phyloP scores from a whole-genome alignment of 164 flowering plant genomes.

The Protea cynaroides region DNA sequence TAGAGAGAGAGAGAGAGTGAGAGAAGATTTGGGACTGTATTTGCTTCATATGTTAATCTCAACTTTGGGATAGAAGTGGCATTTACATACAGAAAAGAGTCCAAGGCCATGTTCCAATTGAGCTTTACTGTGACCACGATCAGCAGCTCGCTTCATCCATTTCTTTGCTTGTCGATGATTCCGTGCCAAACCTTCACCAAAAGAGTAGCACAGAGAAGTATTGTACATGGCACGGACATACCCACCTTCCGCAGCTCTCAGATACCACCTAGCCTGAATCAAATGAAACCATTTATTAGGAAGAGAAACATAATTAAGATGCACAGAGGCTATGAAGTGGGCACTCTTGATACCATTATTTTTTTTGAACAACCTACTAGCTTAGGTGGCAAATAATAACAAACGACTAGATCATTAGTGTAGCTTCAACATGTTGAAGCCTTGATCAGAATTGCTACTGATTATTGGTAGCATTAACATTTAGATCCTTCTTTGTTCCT shows the following conservation, averaged over 20 bases:
- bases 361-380: background rate
- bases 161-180: slow-evolving; percentile 54
- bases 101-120: slow-evolving; percentile 84
- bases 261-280: slow-evolving; percentile 76
- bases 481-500: too few relatives aligned
- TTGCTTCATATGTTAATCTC: too few relatives aligned
- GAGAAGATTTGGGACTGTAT: background rate
- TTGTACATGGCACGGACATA: slow-evolving; percentile 96
- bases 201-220: slow-evolving; percentile 63
- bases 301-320: background rate
- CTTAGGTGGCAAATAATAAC: background rate
- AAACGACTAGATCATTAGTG: background rate
- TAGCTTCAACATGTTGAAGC: too few relatives aligned
- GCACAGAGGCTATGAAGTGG: background rate
- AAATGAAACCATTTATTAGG: background rate
- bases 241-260: slow-evolving; percentile 88
- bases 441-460: background rate
- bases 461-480: too few relatives aligned
- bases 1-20: too few relatives aligned
- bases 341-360: background rate
- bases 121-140: slow-evolving; percentile 84
- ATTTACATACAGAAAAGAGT: slow-evolving; percentile 61
- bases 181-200: slow-evolving; percentile 66
- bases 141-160: slow-evolving; percentile 97
- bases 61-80: background rate